Evolutionary conservation across 306 rosid species (phyloP).

Genomic region (Luffa acutangula): DNA sequence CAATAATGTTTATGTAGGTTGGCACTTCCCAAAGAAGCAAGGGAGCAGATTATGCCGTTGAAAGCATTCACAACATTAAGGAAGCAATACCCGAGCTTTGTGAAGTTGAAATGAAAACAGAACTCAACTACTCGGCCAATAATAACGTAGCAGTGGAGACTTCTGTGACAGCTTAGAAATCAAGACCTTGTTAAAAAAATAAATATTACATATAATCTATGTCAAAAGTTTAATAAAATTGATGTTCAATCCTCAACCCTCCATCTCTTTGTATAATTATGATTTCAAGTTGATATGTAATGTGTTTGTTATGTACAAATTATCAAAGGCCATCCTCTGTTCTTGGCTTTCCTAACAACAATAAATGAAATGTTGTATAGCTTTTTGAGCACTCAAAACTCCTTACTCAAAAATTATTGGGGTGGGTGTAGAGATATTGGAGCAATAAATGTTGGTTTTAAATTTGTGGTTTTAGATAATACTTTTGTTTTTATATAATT

Average conservation of each 20-base stretch:
- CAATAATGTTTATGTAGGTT: constrained; percentile 25
- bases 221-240: background rate
- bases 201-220: background rate
- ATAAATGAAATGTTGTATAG: background rate
- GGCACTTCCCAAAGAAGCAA: constrained; percentile 68
- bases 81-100: constrained; percentile 82
- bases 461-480: no score
- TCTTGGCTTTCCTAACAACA: background rate
- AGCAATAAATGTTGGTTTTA: no score
- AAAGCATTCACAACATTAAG: constrained; percentile 83
- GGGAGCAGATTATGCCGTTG: constrained; percentile 86
- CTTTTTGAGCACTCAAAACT: background rate
- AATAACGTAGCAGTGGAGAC: constrained; percentile 61
- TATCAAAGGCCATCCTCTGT: background rate
- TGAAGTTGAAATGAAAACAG: constrained; percentile 55
- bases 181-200: background rate
- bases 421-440: background rate
- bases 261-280: background rate
- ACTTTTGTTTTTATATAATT: no score
- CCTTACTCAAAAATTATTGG: background rate
- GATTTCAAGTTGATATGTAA: background rate
- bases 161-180: constrained; percentile 54
- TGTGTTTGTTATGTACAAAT: background rate
- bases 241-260: background rate
- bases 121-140: constrained; percentile 49